Conservation (phyloP, 2,329 filamentous ascomycete genomes). For the Paecilomyces variotii region DNA sequence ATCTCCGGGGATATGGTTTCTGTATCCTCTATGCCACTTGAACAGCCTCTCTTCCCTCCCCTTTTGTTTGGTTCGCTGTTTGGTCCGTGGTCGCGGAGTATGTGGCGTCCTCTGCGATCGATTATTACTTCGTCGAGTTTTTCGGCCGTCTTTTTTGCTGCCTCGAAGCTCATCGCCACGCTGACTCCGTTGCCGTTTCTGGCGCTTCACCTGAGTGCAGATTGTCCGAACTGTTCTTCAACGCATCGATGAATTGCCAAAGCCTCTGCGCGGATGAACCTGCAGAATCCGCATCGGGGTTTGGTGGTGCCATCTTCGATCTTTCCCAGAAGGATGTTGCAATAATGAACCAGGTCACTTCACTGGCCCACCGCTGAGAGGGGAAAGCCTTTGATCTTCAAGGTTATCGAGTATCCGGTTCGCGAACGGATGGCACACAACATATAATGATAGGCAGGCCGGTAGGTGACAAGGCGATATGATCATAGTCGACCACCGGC, state of each 20-base stretch:
- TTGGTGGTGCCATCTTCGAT: not conserved
- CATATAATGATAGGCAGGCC: not conserved
- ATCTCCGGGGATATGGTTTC: not conserved
- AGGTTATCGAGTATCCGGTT: not conserved
- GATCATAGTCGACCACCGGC: not conserved
- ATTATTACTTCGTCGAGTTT: not conserved
- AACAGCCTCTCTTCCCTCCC: conserved; percentile 1
- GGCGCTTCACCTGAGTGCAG: conserved; percentile 32
- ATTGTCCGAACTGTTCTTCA: conserved; percentile 26
- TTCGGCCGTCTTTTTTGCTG: not conserved
- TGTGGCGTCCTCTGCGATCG: not conserved
- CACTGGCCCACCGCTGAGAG: not conserved
- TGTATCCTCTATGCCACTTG: conserved; percentile 9
- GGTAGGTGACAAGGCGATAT: not conserved
- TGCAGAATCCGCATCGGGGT: not conserved
- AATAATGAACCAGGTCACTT: not conserved
- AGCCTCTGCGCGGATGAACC: conserved; percentile 9
- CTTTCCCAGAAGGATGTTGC: not conserved
- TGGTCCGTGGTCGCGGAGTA: not conserved
- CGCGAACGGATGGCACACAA: not conserved
- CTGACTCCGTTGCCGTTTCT: conserved; percentile 17
- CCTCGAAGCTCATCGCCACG: conserved; percentile 4
- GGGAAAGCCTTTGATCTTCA: not conserved
- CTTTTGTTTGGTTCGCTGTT: not conserved
- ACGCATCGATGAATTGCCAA: conserved; percentile 36